These are phyloP conservation scores for Moesziomyces sp. DNA, from an alignment of 1,284 basidiomycete species.

Conservation along the genomic window DNA sequence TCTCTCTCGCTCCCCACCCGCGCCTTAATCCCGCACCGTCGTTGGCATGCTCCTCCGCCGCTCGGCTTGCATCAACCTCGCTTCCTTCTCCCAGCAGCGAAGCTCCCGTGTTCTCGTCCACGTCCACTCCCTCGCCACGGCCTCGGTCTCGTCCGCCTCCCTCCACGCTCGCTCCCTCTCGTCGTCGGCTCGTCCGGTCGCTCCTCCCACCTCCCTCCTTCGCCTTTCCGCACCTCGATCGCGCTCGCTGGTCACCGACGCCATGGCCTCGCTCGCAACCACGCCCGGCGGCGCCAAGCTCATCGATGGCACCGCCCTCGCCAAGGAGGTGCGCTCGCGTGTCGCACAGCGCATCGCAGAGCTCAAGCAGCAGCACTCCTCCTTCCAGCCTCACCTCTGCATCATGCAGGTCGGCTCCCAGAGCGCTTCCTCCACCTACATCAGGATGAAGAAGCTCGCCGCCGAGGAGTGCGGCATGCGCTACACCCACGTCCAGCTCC, in stretches of 20 bases:
- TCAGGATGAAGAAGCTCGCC: constrained; percentile 97
- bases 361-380: constrained; percentile 73
- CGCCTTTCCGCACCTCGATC: constrained; percentile 2
- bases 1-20: background rate
- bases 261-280: constrained; percentile 49
- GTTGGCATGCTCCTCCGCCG: constrained; percentile 54
- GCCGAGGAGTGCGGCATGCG: constrained; percentile 93
- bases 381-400: constrained; percentile 87
- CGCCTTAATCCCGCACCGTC: constrained; percentile 5
- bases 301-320: constrained; percentile 88
- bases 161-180: constrained; percentile 7
- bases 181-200: constrained; percentile 7
- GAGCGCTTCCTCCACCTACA: constrained; percentile 90
- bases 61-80: constrained; percentile 34
- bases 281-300: constrained; percentile 69
- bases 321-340: constrained; percentile 75
- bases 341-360: constrained; percentile 55
- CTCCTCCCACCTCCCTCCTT: constrained; percentile 2
- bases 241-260: constrained; percentile 36
- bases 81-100: constrained; percentile 46
- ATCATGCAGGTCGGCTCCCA: constrained; percentile 94
- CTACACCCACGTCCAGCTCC: constrained; percentile 79
- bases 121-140: constrained; percentile 2
- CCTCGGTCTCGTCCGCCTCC: constrained; percentile 1
- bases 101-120: constrained; percentile 11